Conservation (phyloP, 768 basidiomycete genomes). For the Vararia minispora region DNA sequence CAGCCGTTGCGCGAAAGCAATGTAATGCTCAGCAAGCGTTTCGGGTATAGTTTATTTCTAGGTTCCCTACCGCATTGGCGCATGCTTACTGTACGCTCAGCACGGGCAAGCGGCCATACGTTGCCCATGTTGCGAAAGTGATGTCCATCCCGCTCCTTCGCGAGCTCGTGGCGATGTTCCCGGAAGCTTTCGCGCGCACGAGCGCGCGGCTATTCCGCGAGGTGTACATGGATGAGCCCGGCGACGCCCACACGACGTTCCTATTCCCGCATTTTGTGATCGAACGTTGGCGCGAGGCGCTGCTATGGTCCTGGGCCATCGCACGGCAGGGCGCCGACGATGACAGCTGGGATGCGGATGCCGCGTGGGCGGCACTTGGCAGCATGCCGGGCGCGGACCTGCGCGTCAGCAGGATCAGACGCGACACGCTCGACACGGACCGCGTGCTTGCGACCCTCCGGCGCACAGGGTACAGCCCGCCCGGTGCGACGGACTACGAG, state of each 20-base stretch:
- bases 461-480: slow-evolving; percentile 11
- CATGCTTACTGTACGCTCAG: no score
- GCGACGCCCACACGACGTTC: slow-evolving; percentile 26
- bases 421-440: slow-evolving; percentile 14
- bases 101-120: slow-evolving; percentile 25
- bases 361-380: slow-evolving; percentile 18
- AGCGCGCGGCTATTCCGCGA: slow-evolving; percentile 24
- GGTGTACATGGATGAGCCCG: slow-evolving; percentile 16
- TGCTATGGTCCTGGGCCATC: slow-evolving; percentile 29
- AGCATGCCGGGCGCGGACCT: slow-evolving; percentile 19
- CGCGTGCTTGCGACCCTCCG: slow-evolving; percentile 11
- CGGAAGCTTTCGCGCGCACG: slow-evolving; percentile 20
- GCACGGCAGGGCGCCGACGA: slow-evolving; percentile 19
- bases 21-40: slow-evolving; percentile 27
- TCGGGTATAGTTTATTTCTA: no score
- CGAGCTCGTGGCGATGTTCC: slow-evolving; percentile 24
- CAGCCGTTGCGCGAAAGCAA: slow-evolving; percentile 25
- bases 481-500: slow-evolving; percentile 13
- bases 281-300: slow-evolving; percentile 26
- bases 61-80: no score
- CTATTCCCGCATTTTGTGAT: slow-evolving; percentile 22
- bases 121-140: slow-evolving; percentile 28
- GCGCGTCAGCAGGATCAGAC: slow-evolving; percentile 5
- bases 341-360: slow-evolving; percentile 13
- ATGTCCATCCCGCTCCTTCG: slow-evolving; percentile 23